phyloP scores from a whole-genome alignment of 345 rosid genomes.

The Sonneratia caseolaris region DNA sequence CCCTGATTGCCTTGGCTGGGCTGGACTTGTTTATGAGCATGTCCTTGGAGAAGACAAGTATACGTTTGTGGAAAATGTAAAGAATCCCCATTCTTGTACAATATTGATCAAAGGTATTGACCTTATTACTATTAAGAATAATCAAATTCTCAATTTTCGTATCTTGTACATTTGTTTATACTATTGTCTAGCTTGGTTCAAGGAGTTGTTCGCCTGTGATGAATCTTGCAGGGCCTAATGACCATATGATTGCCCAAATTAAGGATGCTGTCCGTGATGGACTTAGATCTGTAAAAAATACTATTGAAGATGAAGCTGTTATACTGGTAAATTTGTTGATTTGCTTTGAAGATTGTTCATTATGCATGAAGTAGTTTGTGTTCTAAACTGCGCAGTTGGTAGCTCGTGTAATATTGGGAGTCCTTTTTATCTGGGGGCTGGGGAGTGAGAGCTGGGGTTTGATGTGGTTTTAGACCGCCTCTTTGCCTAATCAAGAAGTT shows the following conservation, averaged over 20 bases:
- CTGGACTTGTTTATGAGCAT: slow-evolving; percentile 93
- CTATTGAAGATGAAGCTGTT: slow-evolving; percentile 86
- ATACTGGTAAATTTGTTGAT: slow-evolving; percentile 54
- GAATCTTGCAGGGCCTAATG: slow-evolving; percentile 68
- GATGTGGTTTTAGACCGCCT: neutral
- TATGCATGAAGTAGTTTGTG: neutral
- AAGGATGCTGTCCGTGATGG: slow-evolving; percentile 99
- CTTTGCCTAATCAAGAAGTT: neutral
- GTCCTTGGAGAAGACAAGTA: slow-evolving; percentile 92
- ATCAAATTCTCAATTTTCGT: slow-evolving; percentile 8
- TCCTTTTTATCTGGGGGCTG: too few relatives aligned
- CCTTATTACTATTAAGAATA: slow-evolving; percentile 47
- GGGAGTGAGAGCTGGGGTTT: neutral
- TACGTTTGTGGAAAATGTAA: slow-evolving; percentile 93
- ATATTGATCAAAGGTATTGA: slow-evolving; percentile 84
- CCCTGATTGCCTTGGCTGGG: slow-evolving; percentile 93
- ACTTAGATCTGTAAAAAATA: slow-evolving; percentile 85
- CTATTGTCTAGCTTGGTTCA: neutral
- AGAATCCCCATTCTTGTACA: slow-evolving; percentile 83
- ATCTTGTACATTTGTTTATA: neutral
- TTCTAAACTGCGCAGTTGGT: neutral
- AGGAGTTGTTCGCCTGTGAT: neutral
- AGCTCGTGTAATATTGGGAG: too few relatives aligned
- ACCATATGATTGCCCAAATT: slow-evolving; percentile 95
- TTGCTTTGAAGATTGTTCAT: neutral